Conservation (phyloP, 2,329 filamentous ascomycete genomes). For the Aspergillus sp. region DNA sequence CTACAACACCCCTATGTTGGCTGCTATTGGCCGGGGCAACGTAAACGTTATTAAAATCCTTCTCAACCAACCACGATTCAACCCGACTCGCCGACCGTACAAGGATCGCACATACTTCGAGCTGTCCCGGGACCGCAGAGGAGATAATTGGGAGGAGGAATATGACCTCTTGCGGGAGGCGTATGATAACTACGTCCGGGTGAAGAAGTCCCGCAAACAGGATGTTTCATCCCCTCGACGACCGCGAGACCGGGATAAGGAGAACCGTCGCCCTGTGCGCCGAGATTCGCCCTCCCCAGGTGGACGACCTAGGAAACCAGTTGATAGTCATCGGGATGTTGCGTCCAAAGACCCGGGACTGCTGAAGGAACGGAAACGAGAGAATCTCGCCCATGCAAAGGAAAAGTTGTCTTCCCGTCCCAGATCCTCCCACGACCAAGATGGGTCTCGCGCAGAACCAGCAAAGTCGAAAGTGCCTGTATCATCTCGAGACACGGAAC, state of each 20-base stretch:
- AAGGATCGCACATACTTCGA: slow-evolving; percentile 82
- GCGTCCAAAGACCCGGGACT: slow-evolving; percentile 21
- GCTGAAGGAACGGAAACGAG: slow-evolving; percentile 27
- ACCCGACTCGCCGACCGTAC: slow-evolving; percentile 71
- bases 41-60: slow-evolving; percentile 80
- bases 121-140: slow-evolving; percentile 75
- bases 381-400: slow-evolving; percentile 20
- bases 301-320: slow-evolving; percentile 28
- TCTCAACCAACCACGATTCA: slow-evolving; percentile 72
- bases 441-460: slow-evolving; percentile 24
- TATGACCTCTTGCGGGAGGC: slow-evolving; percentile 73
- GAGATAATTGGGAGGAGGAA: slow-evolving; percentile 88
- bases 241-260: slow-evolving; percentile 39
- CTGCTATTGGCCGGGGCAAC: slow-evolving; percentile 86
- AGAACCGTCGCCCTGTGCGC: slow-evolving; percentile 31
- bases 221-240: slow-evolving; percentile 38
- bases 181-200: slow-evolving; percentile 37
- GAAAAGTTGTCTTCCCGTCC: slow-evolving; percentile 24
- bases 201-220: slow-evolving; percentile 32
- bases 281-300: slow-evolving; percentile 41
- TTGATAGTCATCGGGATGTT: slow-evolving; percentile 27
- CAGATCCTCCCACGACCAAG: slow-evolving; percentile 31
- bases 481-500: slow-evolving; percentile 31
- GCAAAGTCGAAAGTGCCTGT: slow-evolving; percentile 26
- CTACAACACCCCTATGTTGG: slow-evolving; percentile 86